Evolutionary conservation across 768 basidiomycete species (phyloP).

Genomic region (Crassisporium funariophilum): DNA sequence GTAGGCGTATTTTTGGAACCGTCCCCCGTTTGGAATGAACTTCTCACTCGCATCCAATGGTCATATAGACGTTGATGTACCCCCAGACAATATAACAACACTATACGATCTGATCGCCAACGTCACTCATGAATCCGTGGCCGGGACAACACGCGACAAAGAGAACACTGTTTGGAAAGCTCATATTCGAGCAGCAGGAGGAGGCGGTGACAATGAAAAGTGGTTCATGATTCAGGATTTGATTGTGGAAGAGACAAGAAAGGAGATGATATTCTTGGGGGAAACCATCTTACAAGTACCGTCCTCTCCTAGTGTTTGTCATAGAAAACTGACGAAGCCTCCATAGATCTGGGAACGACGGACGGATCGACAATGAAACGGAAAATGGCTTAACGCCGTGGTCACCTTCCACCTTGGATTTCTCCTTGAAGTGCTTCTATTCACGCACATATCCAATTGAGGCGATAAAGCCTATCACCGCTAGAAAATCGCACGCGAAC

Average conservation of each 20-base stretch:
- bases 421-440: slow-evolving; percentile 7
- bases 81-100: slow-evolving; percentile 58
- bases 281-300: slow-evolving; percentile 93
- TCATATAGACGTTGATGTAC: slow-evolving; percentile 74
- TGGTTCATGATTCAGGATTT: slow-evolving; percentile 98
- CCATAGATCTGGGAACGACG: slow-evolving; percentile 68
- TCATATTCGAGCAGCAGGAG: slow-evolving; percentile 75
- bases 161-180: slow-evolving; percentile 93
- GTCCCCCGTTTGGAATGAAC: slow-evolving; percentile 22
- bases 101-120: slow-evolving; percentile 95
- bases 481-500: slow-evolving; percentile 13
- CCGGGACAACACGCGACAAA: slow-evolving; percentile 93
- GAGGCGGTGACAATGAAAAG: slow-evolving; percentile 81
- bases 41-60: slow-evolving; percentile 24
- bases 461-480: slow-evolving; percentile 15
- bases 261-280: slow-evolving; percentile 97
- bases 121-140: slow-evolving; percentile 92
- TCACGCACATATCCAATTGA: slow-evolving; percentile 8
- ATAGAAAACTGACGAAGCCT: slow-evolving; percentile 13
- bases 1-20: slow-evolving; percentile 51
- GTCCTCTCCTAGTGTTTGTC: slow-evolving; percentile 5
- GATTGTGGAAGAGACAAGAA: slow-evolving; percentile 93
- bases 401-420: slow-evolving; percentile 2
- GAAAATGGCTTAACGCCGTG: slow-evolving; percentile 20
- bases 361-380: slow-evolving; percentile 26